phyloP scores from a whole-genome alignment of 2,329 filamentous ascomycete species.

The Botrytis fragariae region DNA sequence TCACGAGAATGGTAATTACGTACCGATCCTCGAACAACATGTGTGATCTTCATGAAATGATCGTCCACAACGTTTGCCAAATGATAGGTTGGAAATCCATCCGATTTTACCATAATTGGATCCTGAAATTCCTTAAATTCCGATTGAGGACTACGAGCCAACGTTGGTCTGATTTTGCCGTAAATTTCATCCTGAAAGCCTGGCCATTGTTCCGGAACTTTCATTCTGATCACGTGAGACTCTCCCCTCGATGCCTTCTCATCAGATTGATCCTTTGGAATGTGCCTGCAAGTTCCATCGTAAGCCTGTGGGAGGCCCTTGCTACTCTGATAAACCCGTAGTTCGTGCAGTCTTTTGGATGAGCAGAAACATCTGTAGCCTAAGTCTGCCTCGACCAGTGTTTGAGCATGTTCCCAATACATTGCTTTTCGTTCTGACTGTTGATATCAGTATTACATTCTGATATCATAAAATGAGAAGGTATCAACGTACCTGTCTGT shows the following conservation, averaged over 20 bases:
- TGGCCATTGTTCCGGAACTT: constrained; percentile 59
- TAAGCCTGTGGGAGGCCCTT: constrained; percentile 59
- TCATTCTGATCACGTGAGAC: constrained; percentile 73
- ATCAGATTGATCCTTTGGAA: constrained; percentile 66
- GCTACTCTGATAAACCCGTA: constrained; percentile 62
- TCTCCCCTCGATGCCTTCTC: constrained; percentile 68
- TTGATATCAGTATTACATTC: neutral
- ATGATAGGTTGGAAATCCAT: constrained; percentile 93
- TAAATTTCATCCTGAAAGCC: constrained; percentile 78
- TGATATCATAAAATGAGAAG: constrained; percentile 20
- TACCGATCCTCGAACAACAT: constrained; percentile 85
- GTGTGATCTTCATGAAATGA: constrained; percentile 90
- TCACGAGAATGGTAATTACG: constrained; percentile 32
- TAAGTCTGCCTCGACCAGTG: constrained; percentile 65
- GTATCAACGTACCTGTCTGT: constrained; percentile 63
- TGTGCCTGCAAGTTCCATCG: constrained; percentile 69
- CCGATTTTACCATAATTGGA: constrained; percentile 85
- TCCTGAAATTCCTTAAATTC: constrained; percentile 59
- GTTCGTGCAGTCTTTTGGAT: constrained; percentile 63
- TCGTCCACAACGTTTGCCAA: constrained; percentile 97
- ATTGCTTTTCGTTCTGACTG: constrained; percentile 75
- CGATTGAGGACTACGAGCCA: neutral
- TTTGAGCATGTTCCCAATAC: constrained; percentile 69
- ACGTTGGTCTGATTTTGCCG: constrained; percentile 54
- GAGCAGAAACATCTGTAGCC: constrained; percentile 96